A percentile compares a stretch with the other conserved stretches of the same genome.
phyloP scores from a whole-genome alignment of 2,329 filamentous ascomycete species.

The Talaromyces verruculosus region DNA sequence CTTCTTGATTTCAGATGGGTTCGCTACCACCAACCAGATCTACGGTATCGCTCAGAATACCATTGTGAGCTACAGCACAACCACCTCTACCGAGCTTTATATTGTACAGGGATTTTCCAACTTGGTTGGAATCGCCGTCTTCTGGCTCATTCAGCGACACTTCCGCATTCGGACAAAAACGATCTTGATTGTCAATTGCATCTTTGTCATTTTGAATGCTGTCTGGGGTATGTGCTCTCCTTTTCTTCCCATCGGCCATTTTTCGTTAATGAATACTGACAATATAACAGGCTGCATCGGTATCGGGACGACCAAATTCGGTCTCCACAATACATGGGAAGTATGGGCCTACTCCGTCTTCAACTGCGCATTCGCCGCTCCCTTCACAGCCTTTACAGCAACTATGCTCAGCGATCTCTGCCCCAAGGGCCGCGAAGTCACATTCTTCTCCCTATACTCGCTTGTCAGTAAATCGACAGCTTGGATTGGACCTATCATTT shows the following conservation, averaged over 20 bases:
- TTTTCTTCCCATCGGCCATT: not conserved
- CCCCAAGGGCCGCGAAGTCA: not conserved
- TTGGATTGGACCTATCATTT: constrained; percentile 9
- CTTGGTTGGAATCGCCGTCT: not conserved
- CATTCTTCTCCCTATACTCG: not conserved
- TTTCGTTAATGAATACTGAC: not conserved
- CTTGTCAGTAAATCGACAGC: constrained; percentile 9
- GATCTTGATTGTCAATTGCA: constrained; percentile 8
- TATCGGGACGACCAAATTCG: constrained; percentile 5
- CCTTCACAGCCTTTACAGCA: not conserved
- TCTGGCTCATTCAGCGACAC: constrained; percentile 10
- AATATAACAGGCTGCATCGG: constrained; percentile 4
- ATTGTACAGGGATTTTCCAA: constrained; percentile 5
- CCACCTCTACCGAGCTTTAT: constrained; percentile 4
- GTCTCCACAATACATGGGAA: constrained; percentile 11
- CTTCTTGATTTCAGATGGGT: constrained; percentile 5
- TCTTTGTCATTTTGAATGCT: constrained; percentile 10
- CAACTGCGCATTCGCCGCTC: constrained; percentile 7
- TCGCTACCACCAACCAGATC: constrained; percentile 7
- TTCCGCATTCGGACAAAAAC: constrained; percentile 9
- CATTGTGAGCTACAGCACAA: constrained; percentile 11
- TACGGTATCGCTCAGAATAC: constrained; percentile 5
- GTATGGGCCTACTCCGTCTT: constrained; percentile 10
- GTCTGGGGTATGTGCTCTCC: not conserved
- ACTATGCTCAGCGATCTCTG: not conserved